These are phyloP conservation scores for Orbilia quercus DNA, from an alignment of 2,329 filamentous ascomycete genomes.

Conservation along the genomic window DNA sequence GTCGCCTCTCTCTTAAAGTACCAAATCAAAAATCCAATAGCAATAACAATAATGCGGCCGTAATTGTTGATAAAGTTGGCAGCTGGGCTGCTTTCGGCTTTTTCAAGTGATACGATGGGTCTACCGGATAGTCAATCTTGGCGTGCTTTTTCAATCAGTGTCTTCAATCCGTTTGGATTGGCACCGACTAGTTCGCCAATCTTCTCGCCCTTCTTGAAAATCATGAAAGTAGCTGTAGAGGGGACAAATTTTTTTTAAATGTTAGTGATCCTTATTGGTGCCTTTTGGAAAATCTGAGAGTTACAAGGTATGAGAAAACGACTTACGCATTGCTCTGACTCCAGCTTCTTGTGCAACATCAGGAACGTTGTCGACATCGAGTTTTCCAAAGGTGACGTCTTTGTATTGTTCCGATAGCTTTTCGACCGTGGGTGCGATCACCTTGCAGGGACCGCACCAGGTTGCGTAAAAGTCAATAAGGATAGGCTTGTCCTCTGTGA, in stretches of 20 bases:
- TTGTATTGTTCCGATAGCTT: constrained; percentile 73
- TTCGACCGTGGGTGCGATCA: constrained; percentile 80
- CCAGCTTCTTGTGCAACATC: constrained; percentile 80
- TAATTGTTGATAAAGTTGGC: constrained; percentile 45
- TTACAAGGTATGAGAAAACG: background rate
- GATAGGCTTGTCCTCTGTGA: constrained; percentile 72
- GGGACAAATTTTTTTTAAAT: too few relatives aligned
- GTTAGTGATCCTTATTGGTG: too few relatives aligned
- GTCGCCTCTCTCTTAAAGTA: constrained; percentile 32
- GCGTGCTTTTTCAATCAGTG: background rate
- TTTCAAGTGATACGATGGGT: constrained; percentile 20
- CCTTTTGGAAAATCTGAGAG: background rate
- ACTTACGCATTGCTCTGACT: constrained; percentile 89
- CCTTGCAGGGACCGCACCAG: constrained; percentile 97
- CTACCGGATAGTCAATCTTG: constrained; percentile 47
- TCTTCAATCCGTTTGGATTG: constrained; percentile 76
- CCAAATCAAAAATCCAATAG: constrained; percentile 40
- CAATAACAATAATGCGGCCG: constrained; percentile 43
- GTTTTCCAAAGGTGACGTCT: constrained; percentile 80
- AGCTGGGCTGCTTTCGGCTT: constrained; percentile 17
- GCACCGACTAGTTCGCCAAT: constrained; percentile 80
- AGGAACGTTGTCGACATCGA: constrained; percentile 86
- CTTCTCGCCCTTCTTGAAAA: constrained; percentile 84
- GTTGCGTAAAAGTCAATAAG: constrained; percentile 87
- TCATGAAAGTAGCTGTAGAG: constrained; percentile 68